Base-by-base conservation (phyloP, 139 green algal species). In the Haematococcus sp. region DNA sequence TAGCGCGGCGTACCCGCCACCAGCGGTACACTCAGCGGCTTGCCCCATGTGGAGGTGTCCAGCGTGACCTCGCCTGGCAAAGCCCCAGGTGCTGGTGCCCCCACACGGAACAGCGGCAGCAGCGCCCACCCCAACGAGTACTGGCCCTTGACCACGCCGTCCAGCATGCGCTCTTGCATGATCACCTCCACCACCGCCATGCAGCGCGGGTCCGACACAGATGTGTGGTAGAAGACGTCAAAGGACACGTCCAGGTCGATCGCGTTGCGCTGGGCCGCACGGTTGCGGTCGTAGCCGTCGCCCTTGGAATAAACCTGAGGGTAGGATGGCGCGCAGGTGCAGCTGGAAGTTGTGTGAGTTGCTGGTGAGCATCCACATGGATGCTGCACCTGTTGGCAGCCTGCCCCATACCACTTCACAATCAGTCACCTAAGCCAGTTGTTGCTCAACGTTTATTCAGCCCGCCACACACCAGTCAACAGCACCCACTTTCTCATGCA, bases 1-100 rank as follows among this genome's bases (percentile, higher is more conserved):
- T 88, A 92, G 40, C 86, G 76, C 13, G 88, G 88, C 15, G 81
- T 90, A 51, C 88, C 88, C 30, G 68, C 72, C 81, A 88, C 79
- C 16, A 91, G 58, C 3, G 78, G 79, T 52, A 83, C 81, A 28
- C 35, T 73, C 61, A 77, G 68, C 35, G 74, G 83, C 43, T 23
- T 69, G 44, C 63, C 28, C 16, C 25, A 25, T 52, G 30, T 35
- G 28, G 9, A 28, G 4, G 20, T 60, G 52, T 27, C 52, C 5
- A 30, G 52, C 52, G 19, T 60, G 52, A 60, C 22, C 20, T 27
- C 9, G 56, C 56, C 20, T 15, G 52, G 56, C 56, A 64, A 28
- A 30, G 13, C 61, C 11, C n/a, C 58, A 40, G 58, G n/a, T 33
- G 58, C 58, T 11, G 58, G n/a, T 34, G 58, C 58, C 33, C 28